Conservation (phyloP, 78 protist genomes). For the Paratrimastix pyriformis region DNA sequence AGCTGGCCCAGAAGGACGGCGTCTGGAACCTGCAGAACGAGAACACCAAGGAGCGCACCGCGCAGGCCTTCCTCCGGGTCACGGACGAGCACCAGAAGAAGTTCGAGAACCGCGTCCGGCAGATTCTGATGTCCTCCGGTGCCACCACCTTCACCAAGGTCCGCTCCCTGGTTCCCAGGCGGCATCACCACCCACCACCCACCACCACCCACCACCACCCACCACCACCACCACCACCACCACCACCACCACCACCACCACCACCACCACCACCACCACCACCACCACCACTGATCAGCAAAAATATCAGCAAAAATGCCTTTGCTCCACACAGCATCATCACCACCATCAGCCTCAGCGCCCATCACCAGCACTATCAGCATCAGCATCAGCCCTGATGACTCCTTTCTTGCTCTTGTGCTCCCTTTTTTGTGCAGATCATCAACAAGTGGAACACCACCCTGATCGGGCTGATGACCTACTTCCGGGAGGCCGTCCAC, state of each 20-base stretch:
- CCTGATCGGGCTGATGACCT: slow-evolving; percentile 92
- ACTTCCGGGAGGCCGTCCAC: slow-evolving; percentile 90
- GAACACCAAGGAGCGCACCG: slow-evolving; percentile 89
- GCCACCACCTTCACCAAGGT: slow-evolving; percentile 96
- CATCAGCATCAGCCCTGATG: slow-evolving; percentile 89
- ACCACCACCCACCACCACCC: too few species aligned
- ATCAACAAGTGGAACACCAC: slow-evolving; percentile 98
- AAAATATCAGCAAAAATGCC: too few species aligned
- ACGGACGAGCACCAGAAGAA: slow-evolving; percentile 57
- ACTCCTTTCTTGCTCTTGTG: slow-evolving; percentile 91
- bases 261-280: too few species aligned
- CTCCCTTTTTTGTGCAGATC: slow-evolving; percentile 94
- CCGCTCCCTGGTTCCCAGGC: too few species aligned
- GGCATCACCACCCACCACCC: too few species aligned
- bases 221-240: too few species aligned
- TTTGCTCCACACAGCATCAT: too few species aligned
- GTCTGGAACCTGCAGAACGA: slow-evolving; percentile 95
- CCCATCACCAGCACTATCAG: slow-evolving; percentile 49
- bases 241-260: too few species aligned
- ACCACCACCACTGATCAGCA: too few species aligned
- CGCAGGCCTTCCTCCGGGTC: slow-evolving; percentile 91
- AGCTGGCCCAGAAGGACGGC: slow-evolving; percentile 71
- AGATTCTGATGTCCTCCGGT: slow-evolving; percentile 93
- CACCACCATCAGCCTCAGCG: slow-evolving; percentile 88
- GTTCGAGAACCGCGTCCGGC: slow-evolving; percentile 91